phyloP scores from a whole-genome alignment of 2,329 filamentous ascomycete species.

The Aureobasidium sp. region DNA sequence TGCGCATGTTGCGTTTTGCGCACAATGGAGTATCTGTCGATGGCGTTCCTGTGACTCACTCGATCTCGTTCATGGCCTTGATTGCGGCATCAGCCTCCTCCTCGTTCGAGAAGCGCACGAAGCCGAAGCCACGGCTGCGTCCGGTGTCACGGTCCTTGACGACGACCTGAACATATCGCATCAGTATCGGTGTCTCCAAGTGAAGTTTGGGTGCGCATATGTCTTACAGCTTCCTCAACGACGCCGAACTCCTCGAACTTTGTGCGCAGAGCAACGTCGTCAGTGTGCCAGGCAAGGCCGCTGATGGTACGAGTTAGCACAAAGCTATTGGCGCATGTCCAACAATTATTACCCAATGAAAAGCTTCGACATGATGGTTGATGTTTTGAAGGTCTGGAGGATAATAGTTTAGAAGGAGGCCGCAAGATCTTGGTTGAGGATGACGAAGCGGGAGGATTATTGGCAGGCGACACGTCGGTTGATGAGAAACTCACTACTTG shows the following conservation, averaged over 20 bases:
- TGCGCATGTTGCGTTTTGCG: not conserved
- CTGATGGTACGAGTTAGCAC: slow-evolving; percentile 40
- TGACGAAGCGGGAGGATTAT: slow-evolving; percentile 7
- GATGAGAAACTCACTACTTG: slow-evolving; percentile 8
- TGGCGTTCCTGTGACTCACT: slow-evolving; percentile 52
- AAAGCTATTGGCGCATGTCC: not conserved
- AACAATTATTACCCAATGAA: slow-evolving; percentile 71
- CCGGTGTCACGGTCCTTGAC: slow-evolving; percentile 97
- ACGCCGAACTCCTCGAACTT: slow-evolving; percentile 90
- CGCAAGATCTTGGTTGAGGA: slow-evolving; percentile 11
- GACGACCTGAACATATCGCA: slow-evolving; percentile 59
- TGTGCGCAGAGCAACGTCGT: slow-evolving; percentile 74
- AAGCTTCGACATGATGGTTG: slow-evolving; percentile 71
- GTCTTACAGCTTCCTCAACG: slow-evolving; percentile 87
- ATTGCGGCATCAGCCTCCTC: slow-evolving; percentile 71
- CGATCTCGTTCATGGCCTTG: slow-evolving; percentile 73
- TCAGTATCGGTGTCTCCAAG: not conserved
- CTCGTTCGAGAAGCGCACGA: slow-evolving; percentile 80
- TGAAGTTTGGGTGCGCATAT: slow-evolving; percentile 26
- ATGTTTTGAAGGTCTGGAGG: slow-evolving; percentile 8
- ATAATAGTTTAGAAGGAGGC: not conserved
- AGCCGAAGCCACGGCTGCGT: slow-evolving; percentile 94
- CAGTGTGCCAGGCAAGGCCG: slow-evolving; percentile 97
- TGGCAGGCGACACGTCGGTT: slow-evolving; percentile 11
- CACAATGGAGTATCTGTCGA: slow-evolving; percentile 12